Conservation (phyloP, 768 basidiomycete species). For the Mycena sanguinolenta region DNA sequence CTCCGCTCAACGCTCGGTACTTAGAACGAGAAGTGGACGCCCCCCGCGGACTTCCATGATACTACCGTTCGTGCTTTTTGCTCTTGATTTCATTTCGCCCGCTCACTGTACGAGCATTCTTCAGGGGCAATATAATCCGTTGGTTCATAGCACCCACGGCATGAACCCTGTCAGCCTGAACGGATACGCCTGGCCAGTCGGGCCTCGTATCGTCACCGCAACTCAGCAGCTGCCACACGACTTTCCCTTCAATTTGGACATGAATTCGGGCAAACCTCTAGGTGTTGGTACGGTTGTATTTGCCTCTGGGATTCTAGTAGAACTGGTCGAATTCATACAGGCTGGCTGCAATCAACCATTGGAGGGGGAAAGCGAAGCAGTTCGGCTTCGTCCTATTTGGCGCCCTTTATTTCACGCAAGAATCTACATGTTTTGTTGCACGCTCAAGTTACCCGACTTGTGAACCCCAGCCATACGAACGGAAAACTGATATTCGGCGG, state of each 20-base stretch:
- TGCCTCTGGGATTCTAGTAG: background rate
- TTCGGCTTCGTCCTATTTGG: background rate
- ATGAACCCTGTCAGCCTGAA: slow-evolving; percentile 2
- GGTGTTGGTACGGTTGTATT: background rate
- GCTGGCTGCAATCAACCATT: background rate
- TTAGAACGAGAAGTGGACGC: slow-evolving; percentile 9
- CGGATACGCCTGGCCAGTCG: background rate
- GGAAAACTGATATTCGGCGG: slow-evolving; percentile 3
- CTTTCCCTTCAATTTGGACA: slow-evolving; percentile 8
- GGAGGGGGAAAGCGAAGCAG: background rate
- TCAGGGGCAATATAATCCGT: background rate
- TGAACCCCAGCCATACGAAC: background rate
- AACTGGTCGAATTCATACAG: background rate
- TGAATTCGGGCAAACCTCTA: background rate
- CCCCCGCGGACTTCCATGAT: slow-evolving; percentile 3
- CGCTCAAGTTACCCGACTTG: slow-evolving; percentile 4
- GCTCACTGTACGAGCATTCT: no score
- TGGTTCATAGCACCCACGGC: background rate
- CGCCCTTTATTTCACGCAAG: background rate
- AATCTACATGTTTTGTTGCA: slow-evolving; percentile 4
- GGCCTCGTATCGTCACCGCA: background rate
- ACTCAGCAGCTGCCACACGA: slow-evolving; percentile 5
- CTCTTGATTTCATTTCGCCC: no score
- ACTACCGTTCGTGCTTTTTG: background rate
- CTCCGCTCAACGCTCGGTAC: no score